phyloP scores from a whole-genome alignment of 495 filamentous ascomycete species.

The Podospora australis region DNA sequence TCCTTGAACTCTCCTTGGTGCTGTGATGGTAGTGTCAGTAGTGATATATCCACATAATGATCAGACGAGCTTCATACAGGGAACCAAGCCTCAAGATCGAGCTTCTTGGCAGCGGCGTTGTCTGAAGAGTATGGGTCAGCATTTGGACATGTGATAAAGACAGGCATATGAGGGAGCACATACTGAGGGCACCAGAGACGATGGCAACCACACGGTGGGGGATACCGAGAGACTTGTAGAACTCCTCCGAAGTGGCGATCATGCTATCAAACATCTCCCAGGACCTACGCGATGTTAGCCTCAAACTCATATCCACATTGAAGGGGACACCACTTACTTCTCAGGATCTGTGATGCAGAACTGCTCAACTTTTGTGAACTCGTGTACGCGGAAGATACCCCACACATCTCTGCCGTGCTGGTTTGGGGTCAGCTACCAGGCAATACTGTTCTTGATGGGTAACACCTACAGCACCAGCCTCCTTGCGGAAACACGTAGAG shows the following conservation, averaged over 20 bases:
- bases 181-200: conserved; percentile 81
- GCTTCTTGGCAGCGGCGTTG: conserved; percentile 76
- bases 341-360: conserved; percentile 92
- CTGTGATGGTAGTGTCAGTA: background rate
- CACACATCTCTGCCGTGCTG: conserved; percentile 89
- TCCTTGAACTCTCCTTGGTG: conserved; percentile 84
- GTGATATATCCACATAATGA: background rate
- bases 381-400: conserved; percentile 97
- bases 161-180: too few species aligned
- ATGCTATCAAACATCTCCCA: conserved; percentile 93
- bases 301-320: background rate
- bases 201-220: conserved; percentile 90
- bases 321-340: conserved; percentile 33
- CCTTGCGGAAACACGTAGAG: conserved; percentile 90
- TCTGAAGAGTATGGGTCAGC: conserved; percentile 15
- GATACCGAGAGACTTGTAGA: conserved; percentile 82
- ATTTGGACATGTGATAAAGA: background rate
- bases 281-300: conserved; percentile 33
- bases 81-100: conserved; percentile 96
- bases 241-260: conserved; percentile 84
- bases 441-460: too few species aligned
- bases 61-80: conserved; percentile 53
- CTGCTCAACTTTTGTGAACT: conserved; percentile 97
- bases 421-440: background rate
- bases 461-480: conserved; percentile 60